These are phyloP conservation scores for Phytopythium delawarense DNA, from an alignment of 352 stramenopile genomes.

Conservation along the genomic window DNA sequence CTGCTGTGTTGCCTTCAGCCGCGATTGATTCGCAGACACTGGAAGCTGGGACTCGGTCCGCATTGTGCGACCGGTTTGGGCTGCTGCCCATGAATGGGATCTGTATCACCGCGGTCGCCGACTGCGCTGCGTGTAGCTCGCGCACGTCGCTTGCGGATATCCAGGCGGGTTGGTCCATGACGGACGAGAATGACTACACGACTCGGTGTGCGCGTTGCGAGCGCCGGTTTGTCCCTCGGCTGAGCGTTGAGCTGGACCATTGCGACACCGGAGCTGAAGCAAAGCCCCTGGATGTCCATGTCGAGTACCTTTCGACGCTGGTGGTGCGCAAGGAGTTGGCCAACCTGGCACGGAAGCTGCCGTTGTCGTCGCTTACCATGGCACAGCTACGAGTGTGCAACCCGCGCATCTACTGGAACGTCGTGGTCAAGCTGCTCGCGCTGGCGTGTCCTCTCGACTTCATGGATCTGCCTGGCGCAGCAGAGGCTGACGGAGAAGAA, in stretches of 20 bases:
- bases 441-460: constrained; percentile 40
- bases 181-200: constrained; percentile 39
- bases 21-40: background rate
- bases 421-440: constrained; percentile 46
- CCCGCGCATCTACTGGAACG: constrained; percentile 54
- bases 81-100: constrained; percentile 30
- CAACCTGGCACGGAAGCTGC: constrained; percentile 31
- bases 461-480: constrained; percentile 33
- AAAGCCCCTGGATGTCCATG: constrained; percentile 23
- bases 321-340: constrained; percentile 42
- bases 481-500: background rate
- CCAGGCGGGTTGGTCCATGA: constrained; percentile 23
- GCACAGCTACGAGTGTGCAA: constrained; percentile 26
- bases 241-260: constrained; percentile 25
- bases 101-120: constrained; percentile 31
- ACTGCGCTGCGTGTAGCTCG: constrained; percentile 30
- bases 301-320: constrained; percentile 40
- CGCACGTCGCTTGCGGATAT: constrained; percentile 30
- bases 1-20: background rate
- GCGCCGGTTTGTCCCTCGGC: constrained; percentile 27
- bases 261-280: background rate
- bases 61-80: constrained; percentile 48
- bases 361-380: constrained; percentile 36
- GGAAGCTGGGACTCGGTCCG: constrained; percentile 7
- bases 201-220: constrained; percentile 26